Evolutionary conservation across 306 rosid genomes (phyloP), one percentile per base, ranked within the genome.

Genomic region (Cicer arietinum): DNA sequence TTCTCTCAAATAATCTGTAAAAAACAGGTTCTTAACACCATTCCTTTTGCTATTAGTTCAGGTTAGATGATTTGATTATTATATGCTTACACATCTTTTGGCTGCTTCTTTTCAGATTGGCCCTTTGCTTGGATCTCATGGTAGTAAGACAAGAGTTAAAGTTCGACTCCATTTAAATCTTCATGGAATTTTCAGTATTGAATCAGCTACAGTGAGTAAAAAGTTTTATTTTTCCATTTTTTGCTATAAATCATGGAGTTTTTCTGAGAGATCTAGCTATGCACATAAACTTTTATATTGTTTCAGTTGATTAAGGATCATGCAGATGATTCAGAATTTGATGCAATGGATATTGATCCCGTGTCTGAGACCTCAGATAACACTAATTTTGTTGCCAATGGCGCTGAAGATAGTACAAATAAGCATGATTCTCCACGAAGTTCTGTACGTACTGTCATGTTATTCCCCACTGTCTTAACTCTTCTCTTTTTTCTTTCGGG

Each of bases 131-230:
- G 87, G 86, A 68, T 80, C 84, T 74, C 80, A 74, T 56, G 85
- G 88, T 14, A 80, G 85, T 51, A 90, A 89, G 81, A 51, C 85
- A 60, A 92, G 82, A 87, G 75, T 95, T 76, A 95, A 95, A 86
- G 93, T 89, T 74, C 92, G 80, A 88, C 85, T 89, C 78, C 79
- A 75, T 43, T 82, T 95, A 83, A 87, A 90, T 76, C 89, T 95
- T 65, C 94, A 95, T 20, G 96, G 99, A 46, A 90, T 92, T 75
- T 85, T 92, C 89, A 77, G 77, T 53, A 84, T 92, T 81, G 96
- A 89, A 81, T 89, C 93, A 78, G 96, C 93, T 73, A 85, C 77
- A 53, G 98, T 92, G 79, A 86, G 96, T 85, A 80, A 73, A 68
- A 83, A 75, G 71, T 61, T 62, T 70, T 40, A 8, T 61, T 71